Base-by-base conservation (phyloP, 768 basidiomycete genomes). In the Collybia mongolica region DNA sequence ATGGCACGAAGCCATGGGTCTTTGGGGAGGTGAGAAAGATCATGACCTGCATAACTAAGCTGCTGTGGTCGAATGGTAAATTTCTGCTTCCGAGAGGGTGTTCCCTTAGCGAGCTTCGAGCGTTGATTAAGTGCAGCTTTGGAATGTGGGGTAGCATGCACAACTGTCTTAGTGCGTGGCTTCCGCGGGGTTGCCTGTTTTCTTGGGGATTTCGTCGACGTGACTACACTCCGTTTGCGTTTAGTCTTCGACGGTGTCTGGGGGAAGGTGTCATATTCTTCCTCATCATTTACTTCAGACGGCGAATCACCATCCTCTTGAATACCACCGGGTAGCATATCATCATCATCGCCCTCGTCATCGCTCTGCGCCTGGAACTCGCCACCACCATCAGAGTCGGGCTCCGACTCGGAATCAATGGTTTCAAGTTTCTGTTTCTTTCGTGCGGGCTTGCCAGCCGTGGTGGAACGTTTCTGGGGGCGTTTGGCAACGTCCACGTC, bases 1-100 rank as follows among this genome's bases (percentile, higher is more conserved):
- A 96, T 90, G 5, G 92, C 88, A 7, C 93, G 79, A 47, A 93
- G 65, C 83, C 90, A 96, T 2, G 92, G 84, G 60, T 95, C 88
- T 35, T 75, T 64, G 2, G 88, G 84, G 2, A 91, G 65, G 54
- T 78, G 79, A 20, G 71, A 73, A 62, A 79, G 67, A 58, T 71
- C 74, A 6, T 65, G 55, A 26, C 59, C 39, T 67, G 67, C 56
- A 74, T 62, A 44, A 66, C 42, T 54, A 26, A 57, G 38, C 15
- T 53, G 70, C 55, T 51, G 55, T 48, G 57, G 51, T 49, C 49
- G 58, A 40, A 65, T 64, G 51, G 65, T 64, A 52, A 65, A 64
- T 32, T 66, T 60, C 20, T 66, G 68, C 64, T 20, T 59, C 43
- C 22, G 59, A 40, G 19, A 37, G 22, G 11, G 57, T 12, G 42